Evolutionary conservation across 2,329 filamentous ascomycete genomes (phyloP).

Genomic region (Akanthomyces muscarius): DNA sequence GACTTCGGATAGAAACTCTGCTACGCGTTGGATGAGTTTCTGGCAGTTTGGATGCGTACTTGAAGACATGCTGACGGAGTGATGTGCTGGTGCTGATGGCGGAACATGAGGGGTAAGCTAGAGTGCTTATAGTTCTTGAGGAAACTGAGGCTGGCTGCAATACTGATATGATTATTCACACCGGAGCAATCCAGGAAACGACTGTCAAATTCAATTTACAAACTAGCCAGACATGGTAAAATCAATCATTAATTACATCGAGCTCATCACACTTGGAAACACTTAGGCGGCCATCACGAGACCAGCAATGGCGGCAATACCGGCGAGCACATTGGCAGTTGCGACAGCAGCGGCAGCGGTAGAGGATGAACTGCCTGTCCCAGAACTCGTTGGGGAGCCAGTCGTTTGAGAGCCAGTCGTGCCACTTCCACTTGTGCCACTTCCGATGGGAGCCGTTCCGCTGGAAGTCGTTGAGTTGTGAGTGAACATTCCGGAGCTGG

Average conservation of each 20-base stretch:
- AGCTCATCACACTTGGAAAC: not conserved
- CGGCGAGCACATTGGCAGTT: conserved; percentile 12
- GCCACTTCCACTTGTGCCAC: not conserved
- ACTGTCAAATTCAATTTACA: not conserved
- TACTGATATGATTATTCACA: not conserved
- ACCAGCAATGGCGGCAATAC: conserved; percentile 13
- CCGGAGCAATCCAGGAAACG: not conserved
- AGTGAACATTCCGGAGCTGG: not conserved
- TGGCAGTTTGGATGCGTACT: conserved; percentile 11
- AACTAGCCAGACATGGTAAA: not conserved
- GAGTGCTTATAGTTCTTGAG: not conserved
- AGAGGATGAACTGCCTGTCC: not conserved
- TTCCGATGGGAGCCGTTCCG: not conserved
- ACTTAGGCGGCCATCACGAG: conserved; percentile 5
- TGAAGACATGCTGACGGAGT: not conserved
- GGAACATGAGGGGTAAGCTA: conserved; percentile 9
- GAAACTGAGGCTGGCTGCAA: not conserved
- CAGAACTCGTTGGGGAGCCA: not conserved
- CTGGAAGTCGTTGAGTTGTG: not conserved
- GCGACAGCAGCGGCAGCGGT: conserved; percentile 3
- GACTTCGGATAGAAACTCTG: conserved; percentile 9
- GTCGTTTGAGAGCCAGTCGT: not conserved
- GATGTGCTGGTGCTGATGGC: not conserved
- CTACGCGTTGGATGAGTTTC: conserved; percentile 6
- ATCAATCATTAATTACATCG: not conserved